Conservation (phyloP, 352 stramenopile species). For the Phytophthora idaei region DNA sequence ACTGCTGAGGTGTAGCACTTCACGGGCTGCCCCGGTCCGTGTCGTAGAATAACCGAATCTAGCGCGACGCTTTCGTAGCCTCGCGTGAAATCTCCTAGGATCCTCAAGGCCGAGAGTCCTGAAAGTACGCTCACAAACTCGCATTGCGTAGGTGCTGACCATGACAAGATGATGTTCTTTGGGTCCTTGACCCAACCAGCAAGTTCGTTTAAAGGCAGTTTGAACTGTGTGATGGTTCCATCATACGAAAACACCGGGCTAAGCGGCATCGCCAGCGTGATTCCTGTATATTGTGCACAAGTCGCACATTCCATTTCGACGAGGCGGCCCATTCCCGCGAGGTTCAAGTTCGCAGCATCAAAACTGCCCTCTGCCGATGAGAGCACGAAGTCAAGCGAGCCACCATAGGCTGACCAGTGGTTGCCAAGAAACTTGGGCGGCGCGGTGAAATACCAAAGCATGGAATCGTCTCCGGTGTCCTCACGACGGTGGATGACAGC, state of each 20-base stretch:
- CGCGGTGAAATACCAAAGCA: conserved; percentile 90
- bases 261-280: conserved; percentile 88
- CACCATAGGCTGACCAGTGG: conserved; percentile 89
- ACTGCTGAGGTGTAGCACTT: conserved; percentile 37
- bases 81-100: conserved; percentile 91
- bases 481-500: conserved; percentile 64
- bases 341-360: conserved; percentile 78
- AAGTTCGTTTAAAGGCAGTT: conserved; percentile 77
- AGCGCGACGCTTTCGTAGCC: conserved; percentile 91
- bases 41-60: conserved; percentile 78
- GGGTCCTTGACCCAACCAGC: conserved; percentile 91
- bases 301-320: conserved; percentile 88
- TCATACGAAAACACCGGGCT: conserved; percentile 80
- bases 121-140: conserved; percentile 90
- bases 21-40: conserved; percentile 53
- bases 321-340: conserved; percentile 60
- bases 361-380: conserved; percentile 92
- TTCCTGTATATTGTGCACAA: conserved; percentile 81
- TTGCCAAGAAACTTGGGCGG: conserved; percentile 89
- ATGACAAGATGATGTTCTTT: conserved; percentile 87
- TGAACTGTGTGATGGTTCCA: conserved; percentile 82
- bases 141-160: conserved; percentile 74
- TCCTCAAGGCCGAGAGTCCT: conserved; percentile 80
- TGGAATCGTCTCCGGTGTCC: conserved; percentile 69
- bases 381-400: conserved; percentile 89